A percentile compares a stretch with the other conserved stretches of the same genome.
Evolutionary conservation across 179 eudicot genomes (phyloP).

Genomic region (Beta lomatogona): DNA sequence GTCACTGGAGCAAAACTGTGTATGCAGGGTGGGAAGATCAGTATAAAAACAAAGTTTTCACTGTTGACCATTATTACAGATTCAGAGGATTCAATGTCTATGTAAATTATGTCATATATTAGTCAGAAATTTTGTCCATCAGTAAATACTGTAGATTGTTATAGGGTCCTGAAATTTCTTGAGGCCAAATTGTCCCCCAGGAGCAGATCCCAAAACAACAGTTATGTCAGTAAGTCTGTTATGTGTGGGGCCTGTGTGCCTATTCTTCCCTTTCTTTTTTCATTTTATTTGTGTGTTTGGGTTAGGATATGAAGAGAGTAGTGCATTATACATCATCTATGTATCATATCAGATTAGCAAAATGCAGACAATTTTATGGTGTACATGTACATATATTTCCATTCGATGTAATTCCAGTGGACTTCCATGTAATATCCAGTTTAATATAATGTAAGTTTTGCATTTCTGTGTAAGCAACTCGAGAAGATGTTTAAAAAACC

Average conservation of each 20-base stretch:
- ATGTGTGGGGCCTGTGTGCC: neutral
- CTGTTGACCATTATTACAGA: slow-evolving; percentile 65
- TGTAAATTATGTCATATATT: slow-evolving; percentile 7
- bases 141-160: slow-evolving; percentile 21
- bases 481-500: neutral
- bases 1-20: slow-evolving; percentile 87
- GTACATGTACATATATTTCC: neutral
- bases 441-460: neutral
- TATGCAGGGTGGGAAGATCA: slow-evolving; percentile 69
- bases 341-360: neutral
- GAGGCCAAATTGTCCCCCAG: neutral
- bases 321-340: neutral
- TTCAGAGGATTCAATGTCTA: slow-evolving; percentile 53
- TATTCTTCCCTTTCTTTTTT: neutral
- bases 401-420: neutral
- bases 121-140: neutral
- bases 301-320: neutral
- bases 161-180: neutral
- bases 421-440: neutral
- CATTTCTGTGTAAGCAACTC: neutral
- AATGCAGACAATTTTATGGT: neutral
- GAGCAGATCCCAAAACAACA: neutral
- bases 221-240: neutral
- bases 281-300: neutral
- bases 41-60: slow-evolving; percentile 74